A percentile compares a stretch with the other conserved stretches of the same genome.
phyloP scores from a whole-genome alignment of 2,329 filamentous ascomycete genomes.

The Trichoderma asperellum region DNA sequence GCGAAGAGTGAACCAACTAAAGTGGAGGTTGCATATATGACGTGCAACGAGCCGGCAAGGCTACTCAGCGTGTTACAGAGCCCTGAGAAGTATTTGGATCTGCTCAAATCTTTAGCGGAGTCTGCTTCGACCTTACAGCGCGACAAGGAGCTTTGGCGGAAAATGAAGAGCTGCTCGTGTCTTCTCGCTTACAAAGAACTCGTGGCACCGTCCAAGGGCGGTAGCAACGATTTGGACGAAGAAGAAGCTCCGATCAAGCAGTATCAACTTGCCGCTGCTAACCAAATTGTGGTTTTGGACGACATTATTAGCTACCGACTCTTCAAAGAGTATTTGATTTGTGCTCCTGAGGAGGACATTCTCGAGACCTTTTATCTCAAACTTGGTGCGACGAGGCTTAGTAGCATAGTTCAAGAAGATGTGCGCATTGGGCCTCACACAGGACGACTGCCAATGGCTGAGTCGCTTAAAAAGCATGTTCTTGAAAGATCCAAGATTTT shows the following conservation, averaged over 20 bases:
- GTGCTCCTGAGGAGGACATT: slow-evolving; percentile 85
- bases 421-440: slow-evolving; percentile 69
- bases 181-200: slow-evolving; percentile 84
- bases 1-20: slow-evolving; percentile 91
- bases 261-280: slow-evolving; percentile 75
- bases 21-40: slow-evolving; percentile 77
- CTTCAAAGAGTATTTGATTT: slow-evolving; percentile 83
- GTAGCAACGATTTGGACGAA: slow-evolving; percentile 58
- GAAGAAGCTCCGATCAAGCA: slow-evolving; percentile 72
- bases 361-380: slow-evolving; percentile 84
- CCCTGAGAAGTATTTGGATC: slow-evolving; percentile 81
- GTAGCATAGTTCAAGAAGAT: slow-evolving; percentile 77
- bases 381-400: slow-evolving; percentile 78
- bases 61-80: slow-evolving; percentile 79
- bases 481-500: slow-evolving; percentile 89
- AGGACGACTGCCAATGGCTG: slow-evolving; percentile 69
- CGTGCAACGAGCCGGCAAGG: slow-evolving; percentile 81
- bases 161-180: slow-evolving; percentile 76
- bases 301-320: slow-evolving; percentile 87
- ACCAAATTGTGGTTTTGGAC: slow-evolving; percentile 76
- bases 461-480: slow-evolving; percentile 76
- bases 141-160: slow-evolving; percentile 76
- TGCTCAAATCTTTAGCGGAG: slow-evolving; percentile 81
- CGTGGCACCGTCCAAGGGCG: slow-evolving; percentile 49
- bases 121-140: slow-evolving; percentile 70